A percentile compares a stretch with the other conserved stretches of the same genome.
phyloP scores from a whole-genome alignment of 23 red algal species.

The Gracilaria domingensis region DNA sequence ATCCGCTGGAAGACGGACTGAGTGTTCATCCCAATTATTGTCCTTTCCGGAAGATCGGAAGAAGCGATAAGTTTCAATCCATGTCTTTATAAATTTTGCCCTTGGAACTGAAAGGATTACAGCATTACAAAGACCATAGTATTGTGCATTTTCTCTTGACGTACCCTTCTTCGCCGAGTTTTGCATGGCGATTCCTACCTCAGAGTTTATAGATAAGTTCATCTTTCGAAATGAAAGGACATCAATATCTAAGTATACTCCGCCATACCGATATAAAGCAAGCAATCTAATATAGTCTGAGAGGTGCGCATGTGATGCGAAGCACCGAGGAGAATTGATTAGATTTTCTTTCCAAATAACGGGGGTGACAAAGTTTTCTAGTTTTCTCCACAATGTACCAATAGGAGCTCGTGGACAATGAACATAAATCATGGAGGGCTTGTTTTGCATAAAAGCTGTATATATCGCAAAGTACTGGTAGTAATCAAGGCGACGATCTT shows the following conservation, averaged over 20 bases:
- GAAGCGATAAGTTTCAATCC: not conserved
- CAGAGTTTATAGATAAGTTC: not conserved
- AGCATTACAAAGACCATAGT: not conserved
- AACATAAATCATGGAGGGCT: not conserved
- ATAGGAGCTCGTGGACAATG: not conserved
- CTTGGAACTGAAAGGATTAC: not conserved
- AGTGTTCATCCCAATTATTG: conserved; percentile 1
- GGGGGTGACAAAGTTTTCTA: not conserved
- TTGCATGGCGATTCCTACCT: not conserved
- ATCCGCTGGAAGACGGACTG: not conserved
- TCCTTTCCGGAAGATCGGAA: not conserved
- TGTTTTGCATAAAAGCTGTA: not conserved
- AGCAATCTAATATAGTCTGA: not conserved
- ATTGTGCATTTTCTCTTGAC: not conserved
- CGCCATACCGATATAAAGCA: not conserved
- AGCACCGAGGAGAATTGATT: not conserved
- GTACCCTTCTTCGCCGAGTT: not conserved
- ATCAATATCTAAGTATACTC: not conserved
- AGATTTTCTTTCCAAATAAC: not conserved
- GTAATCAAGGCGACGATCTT: not conserved
- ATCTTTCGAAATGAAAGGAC: not conserved
- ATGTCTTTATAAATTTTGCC: not conserved
- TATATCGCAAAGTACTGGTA: not conserved
- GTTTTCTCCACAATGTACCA: not conserved
- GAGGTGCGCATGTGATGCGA: not conserved